Percentiles rank a stretch among this genome's conserved stretches.
Conservation (phyloP, 345 rosid species). For the Corymbia maculata region DNA sequence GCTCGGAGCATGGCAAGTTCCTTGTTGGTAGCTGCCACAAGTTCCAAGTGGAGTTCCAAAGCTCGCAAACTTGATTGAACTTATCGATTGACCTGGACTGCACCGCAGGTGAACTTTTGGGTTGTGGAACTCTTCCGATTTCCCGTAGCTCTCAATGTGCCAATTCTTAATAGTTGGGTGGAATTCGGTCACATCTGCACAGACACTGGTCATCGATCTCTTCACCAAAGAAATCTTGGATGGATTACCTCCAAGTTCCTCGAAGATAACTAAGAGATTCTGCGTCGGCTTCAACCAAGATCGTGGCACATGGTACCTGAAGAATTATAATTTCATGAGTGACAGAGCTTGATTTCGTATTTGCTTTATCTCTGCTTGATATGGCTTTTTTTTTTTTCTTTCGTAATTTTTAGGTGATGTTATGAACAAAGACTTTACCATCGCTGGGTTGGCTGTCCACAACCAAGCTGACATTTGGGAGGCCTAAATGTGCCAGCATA, state of each 20-base stretch:
- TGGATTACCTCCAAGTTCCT: conserved; percentile 94
- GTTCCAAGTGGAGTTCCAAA: conserved; percentile 97
- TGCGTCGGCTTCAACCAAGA: conserved; percentile 85
- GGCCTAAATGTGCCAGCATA: conserved; percentile 78
- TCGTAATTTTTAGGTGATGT: background rate
- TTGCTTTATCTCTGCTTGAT: background rate
- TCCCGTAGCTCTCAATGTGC: conserved; percentile 98
- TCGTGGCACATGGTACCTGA: conserved; percentile 87
- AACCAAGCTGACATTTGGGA: conserved; percentile 75
- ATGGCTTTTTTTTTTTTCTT: background rate
- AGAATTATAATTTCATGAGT: background rate
- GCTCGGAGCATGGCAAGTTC: conserved; percentile 78
- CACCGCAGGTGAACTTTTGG: conserved; percentile 90
- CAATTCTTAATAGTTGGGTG: conserved; percentile 95
- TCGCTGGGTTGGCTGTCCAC: conserved; percentile 91
- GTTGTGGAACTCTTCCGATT: conserved; percentile 67
- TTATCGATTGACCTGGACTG: conserved; percentile 66
- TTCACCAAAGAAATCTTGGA: conserved; percentile 66
- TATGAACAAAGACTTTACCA: conserved; percentile 30
- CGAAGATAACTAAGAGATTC: conserved; percentile 83
- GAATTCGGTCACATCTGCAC: conserved; percentile 85
- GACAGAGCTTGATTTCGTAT: background rate
- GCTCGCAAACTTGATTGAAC: conserved; percentile 90
- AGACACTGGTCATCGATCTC: conserved; percentile 71
- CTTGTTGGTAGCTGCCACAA: conserved; percentile 92